Conservation (phyloP, 106 monocot genomes). For the Xerophyta viscosa region DNA sequence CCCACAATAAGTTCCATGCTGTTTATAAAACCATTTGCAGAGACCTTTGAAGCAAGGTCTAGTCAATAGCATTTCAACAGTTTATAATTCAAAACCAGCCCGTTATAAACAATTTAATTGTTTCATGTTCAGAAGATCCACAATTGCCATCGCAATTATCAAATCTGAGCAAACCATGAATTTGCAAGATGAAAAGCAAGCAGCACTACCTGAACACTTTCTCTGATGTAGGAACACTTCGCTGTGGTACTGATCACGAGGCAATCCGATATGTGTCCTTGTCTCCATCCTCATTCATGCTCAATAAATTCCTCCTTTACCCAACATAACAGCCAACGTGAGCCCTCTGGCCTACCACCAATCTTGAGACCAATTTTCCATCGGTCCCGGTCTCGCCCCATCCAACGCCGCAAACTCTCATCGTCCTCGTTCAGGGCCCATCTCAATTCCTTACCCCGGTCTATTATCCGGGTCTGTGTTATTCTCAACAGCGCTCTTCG, state of each 20-base stretch:
- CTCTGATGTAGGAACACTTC: constrained; percentile 67
- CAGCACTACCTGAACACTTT: constrained; percentile 82
- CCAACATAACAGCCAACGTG: constrained; percentile 93
- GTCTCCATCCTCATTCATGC: constrained; percentile 98
- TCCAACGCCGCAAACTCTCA: constrained; percentile 12
- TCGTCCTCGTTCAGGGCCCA: constrained; percentile 17
- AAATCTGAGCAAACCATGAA: too few relatives aligned
- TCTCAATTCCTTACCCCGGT: constrained; percentile 37
- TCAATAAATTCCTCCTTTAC: constrained; percentile 97
- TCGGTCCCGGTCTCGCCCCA: constrained; percentile 26
- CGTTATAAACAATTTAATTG: too few relatives aligned
- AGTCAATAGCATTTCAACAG: too few relatives aligned
- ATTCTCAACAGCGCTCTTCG: constrained; percentile 73
- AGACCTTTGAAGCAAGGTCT: too few relatives aligned
- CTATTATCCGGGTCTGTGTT: constrained; percentile 71
- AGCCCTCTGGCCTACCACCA: constrained; percentile 74
- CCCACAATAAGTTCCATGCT: too few relatives aligned
- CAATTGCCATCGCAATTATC: neutral
- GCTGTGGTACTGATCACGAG: constrained; percentile 70
- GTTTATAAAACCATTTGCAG: too few relatives aligned
- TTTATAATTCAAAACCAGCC: too few relatives aligned
- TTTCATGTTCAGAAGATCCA: too few relatives aligned
- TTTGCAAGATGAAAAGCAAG: too few relatives aligned
- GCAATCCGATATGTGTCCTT: constrained; percentile 85
- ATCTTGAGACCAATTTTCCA: constrained; percentile 51